Evolutionary conservation across 2,329 filamentous ascomycete species (phyloP), one percentile per base, ranked within the genome.

Genomic region (Dendrostoma leiphaemia): DNA sequence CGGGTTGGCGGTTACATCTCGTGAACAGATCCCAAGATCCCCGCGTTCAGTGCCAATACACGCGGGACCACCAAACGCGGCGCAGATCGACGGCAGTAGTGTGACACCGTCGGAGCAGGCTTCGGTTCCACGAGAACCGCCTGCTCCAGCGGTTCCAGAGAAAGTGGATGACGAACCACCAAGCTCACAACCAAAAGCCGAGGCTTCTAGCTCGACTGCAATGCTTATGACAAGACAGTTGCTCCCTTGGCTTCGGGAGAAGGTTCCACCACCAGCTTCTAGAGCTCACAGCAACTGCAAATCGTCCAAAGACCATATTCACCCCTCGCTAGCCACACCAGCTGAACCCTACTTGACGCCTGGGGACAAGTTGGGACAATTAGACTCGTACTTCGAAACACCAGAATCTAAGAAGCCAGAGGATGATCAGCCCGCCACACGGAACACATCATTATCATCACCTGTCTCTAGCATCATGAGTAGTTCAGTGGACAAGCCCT

Each of bases 1-100:
- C 51, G 80, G 81, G 1, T 70, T 85, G 47, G 80, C 81, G 2
- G 76, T 84, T 1, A 84, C 82, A 10, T 82, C 81, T 58, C 70
- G 59, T 56, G 81, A 75, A 60, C 75, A 74, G 64, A 69, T 57
- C 55, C 55, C 2, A 46, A 31, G 15, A 54, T 57, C 15, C 23
- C 35, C 7, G 54, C 54, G 12, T 13, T 24, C n/a, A n/a, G n/a
- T n/a, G n/a, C n/a, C n/a, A n/a, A n/a, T n/a, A n/a, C n/a, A n/a
- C n/a, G n/a, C n/a, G n/a, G n/a, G n/a, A n/a, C n/a, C n/a, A n/a
- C n/a, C n/a, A n/a, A n/a, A n/a, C n/a, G n/a, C n/a, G n/a, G n/a
- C n/a, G 17, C 56, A 58, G 26, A 24, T 58, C 4, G 56, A 58
- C 41, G 56, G 56, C 17, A 55, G 52, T 35, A 58, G 21, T 45